Percentiles rank a stretch among this genome's conserved stretches.
These are phyloP conservation scores for Fusarium papillatum DNA, from an alignment of 2,329 filamentous ascomycete genomes.

Conservation along the genomic window DNA sequence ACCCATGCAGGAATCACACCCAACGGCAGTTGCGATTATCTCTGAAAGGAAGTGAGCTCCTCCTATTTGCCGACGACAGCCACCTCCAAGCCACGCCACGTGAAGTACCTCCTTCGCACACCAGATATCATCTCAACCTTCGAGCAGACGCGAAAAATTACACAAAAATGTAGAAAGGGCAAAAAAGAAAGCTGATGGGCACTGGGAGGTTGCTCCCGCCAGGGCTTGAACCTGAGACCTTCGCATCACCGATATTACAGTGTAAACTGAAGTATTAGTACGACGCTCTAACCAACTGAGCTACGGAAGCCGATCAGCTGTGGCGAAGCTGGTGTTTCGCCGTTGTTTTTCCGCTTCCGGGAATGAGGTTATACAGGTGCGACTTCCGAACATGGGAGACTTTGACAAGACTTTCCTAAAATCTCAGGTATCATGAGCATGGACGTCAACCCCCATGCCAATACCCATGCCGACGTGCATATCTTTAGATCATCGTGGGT, in stretches of 20 bases:
- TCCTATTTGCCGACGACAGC: not conserved
- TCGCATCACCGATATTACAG: slow-evolving; percentile 41
- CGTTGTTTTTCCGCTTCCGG: not conserved
- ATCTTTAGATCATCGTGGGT: not conserved
- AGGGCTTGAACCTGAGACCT: slow-evolving; percentile 47
- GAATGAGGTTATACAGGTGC: not conserved
- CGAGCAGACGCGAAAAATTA: not conserved
- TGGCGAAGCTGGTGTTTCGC: not conserved
- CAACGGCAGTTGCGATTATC: slow-evolving; percentile 7
- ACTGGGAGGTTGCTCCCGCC: slow-evolving; percentile 42
- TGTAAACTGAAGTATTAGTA: slow-evolving; percentile 41
- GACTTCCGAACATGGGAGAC: not conserved
- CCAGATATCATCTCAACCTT: not conserved
- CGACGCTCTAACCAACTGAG: slow-evolving; percentile 48
- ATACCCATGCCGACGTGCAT: not conserved
- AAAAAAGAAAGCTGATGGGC: slow-evolving; percentile 35
- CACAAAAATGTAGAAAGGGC: not conserved
- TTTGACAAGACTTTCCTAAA: not conserved
- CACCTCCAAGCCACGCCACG: not conserved
- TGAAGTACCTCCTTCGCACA: not conserved
- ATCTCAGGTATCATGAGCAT: not conserved
- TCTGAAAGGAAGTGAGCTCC: not conserved
- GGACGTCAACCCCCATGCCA: not conserved
- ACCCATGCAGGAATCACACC: not conserved
- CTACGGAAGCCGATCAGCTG: slow-evolving; percentile 44